Percentiles rank a stretch among this genome's conserved stretches.
These are phyloP conservation scores for Plicaturopsis crispa DNA, from an alignment of 768 basidiomycete genomes.

Conservation along the genomic window DNA sequence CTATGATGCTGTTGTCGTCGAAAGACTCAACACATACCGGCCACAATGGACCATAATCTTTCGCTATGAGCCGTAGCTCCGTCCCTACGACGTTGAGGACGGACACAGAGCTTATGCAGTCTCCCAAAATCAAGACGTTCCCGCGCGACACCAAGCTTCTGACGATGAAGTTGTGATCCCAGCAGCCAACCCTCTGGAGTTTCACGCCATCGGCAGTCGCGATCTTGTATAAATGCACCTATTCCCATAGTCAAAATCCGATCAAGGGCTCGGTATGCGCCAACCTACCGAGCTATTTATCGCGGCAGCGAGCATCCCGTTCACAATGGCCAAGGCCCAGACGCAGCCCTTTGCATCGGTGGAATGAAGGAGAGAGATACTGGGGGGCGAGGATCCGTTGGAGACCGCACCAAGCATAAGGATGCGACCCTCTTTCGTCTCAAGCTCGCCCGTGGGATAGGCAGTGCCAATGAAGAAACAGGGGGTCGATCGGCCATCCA, in stretches of 20 bases:
- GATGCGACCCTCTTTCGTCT: constrained; percentile 52
- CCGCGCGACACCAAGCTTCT: constrained; percentile 52
- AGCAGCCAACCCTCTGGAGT: constrained; percentile 44
- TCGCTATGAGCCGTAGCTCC: constrained; percentile 48
- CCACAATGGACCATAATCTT: constrained; percentile 72
- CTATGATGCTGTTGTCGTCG: constrained; percentile 50
- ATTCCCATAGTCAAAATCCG: too few species aligned
- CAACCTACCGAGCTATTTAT: constrained; percentile 68
- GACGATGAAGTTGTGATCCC: constrained; percentile 82
- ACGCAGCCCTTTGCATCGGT: constrained; percentile 55
- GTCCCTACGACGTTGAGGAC: constrained; percentile 42
- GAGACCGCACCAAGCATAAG: constrained; percentile 42
- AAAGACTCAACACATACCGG: constrained; percentile 60
- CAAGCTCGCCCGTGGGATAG: constrained; percentile 33
- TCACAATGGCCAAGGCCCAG: constrained; percentile 46
- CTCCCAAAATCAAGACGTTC: constrained; percentile 60
- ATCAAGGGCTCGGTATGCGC: neutral
- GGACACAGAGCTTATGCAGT: constrained; percentile 75
- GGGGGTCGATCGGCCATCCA: constrained; percentile 22
- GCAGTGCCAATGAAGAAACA: constrained; percentile 45
- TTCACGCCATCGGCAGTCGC: too few species aligned
- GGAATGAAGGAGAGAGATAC: constrained; percentile 31
- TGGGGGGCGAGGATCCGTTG: constrained; percentile 13
- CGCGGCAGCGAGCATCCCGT: constrained; percentile 52
- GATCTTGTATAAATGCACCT: too few species aligned